A percentile compares a stretch with the other conserved stretches of the same genome.
phyloP scores from a whole-genome alignment of 2,329 filamentous ascomycete genomes.

The Scolecobasidium constrictum region DNA sequence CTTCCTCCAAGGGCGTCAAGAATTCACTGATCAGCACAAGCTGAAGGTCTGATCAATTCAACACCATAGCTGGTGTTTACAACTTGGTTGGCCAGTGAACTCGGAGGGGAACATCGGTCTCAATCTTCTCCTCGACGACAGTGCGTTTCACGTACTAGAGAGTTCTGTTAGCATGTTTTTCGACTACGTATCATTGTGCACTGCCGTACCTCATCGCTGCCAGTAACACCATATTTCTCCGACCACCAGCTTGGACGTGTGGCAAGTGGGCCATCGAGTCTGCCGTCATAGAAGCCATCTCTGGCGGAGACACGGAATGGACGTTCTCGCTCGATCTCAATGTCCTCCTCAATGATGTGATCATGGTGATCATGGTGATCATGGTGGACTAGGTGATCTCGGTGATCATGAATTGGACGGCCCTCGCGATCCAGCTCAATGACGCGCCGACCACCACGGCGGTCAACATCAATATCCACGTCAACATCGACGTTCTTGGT shows the following conservation, averaged over 20 bases:
- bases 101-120: background rate
- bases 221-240: background rate
- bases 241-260: background rate
- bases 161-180: too few species aligned
- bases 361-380: too few species aligned
- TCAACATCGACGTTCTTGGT: constrained; percentile 20
- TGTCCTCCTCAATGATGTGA: background rate
- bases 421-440: background rate
- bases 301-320: background rate
- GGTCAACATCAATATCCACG: constrained; percentile 19
- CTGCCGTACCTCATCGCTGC: too few species aligned
- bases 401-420: background rate
- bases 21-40: too few species aligned
- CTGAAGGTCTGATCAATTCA: too few species aligned
- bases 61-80: too few species aligned
- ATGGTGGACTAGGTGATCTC: too few species aligned
- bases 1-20: too few species aligned
- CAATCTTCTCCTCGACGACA: background rate
- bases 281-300: background rate
- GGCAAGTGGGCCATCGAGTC: background rate
- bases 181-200: too few species aligned
- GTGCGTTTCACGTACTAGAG: background rate
- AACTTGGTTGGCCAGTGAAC: background rate
- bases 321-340: background rate
- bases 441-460: constrained; percentile 6